A percentile compares a stretch with the other conserved stretches of the same genome.
phyloP scores from a whole-genome alignment of 768 basidiomycete genomes.

The Phallus indusiatus region DNA sequence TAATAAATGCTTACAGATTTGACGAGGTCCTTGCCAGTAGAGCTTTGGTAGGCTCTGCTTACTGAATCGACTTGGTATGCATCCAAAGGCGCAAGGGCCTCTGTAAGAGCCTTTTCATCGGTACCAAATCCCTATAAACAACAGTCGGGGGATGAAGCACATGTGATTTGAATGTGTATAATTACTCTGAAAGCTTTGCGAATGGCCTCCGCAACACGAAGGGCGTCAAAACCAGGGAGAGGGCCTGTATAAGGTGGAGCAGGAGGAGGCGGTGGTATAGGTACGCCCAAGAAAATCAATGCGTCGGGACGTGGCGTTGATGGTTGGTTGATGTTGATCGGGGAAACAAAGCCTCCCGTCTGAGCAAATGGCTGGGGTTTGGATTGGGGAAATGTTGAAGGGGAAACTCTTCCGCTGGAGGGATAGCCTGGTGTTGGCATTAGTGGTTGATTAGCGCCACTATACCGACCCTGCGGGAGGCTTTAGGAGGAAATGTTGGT shows the following conservation, averaged over 20 bases:
- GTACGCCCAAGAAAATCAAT: slow-evolving; percentile 5
- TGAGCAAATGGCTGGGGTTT: not conserved
- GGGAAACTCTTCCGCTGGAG: not conserved
- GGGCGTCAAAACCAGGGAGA: slow-evolving; percentile 7
- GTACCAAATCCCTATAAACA: slow-evolving; percentile 7
- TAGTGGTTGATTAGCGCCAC: not conserved
- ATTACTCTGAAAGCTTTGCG: slow-evolving; percentile 7
- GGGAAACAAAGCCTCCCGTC: not conserved
- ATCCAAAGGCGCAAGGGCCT: slow-evolving; percentile 4
- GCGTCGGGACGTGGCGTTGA: not conserved
- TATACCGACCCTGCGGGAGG: not conserved
- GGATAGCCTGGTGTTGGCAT: not conserved
- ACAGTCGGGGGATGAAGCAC: not conserved
- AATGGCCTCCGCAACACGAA: not conserved
- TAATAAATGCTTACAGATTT: not conserved
- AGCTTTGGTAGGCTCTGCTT: not conserved
- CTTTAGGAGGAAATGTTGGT: not conserved
- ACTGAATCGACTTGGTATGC: slow-evolving; percentile 5
- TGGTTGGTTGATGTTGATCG: not conserved
- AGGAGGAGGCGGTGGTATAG: slow-evolving; percentile 7
- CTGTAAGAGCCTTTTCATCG: slow-evolving; percentile 6
- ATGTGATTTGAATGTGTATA: too few relatives aligned
- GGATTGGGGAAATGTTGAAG: not conserved
- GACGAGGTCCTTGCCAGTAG: slow-evolving; percentile 1
- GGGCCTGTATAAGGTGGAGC: not conserved